These are phyloP conservation scores for Acanthamoeba divionensis DNA, from an alignment of 208 protist species.

Conservation along the genomic window DNA sequence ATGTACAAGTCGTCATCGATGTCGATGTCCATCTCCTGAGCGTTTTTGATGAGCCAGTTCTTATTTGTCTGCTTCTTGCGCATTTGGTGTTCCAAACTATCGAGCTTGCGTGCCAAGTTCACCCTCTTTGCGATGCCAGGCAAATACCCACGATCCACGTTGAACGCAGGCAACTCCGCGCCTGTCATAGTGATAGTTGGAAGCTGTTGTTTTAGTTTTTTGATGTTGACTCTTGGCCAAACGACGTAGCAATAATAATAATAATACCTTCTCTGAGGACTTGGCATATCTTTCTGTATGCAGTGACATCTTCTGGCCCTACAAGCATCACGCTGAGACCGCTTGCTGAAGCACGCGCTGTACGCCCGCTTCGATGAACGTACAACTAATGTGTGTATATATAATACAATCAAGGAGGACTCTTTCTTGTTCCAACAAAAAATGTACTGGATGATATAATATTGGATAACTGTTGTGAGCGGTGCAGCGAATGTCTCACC, in stretches of 20 bases:
- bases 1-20: constrained; percentile 70
- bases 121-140: constrained; percentile 41
- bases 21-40: constrained; percentile 75
- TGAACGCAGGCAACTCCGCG: constrained; percentile 46
- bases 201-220: background rate
- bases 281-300: constrained; percentile 58
- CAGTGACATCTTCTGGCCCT: constrained; percentile 61
- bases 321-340: constrained; percentile 73
- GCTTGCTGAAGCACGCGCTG: constrained; percentile 85
- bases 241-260: background rate
- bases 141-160: constrained; percentile 31
- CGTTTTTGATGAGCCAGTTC: constrained; percentile 64
- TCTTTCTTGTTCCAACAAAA: too few relatives aligned
- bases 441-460: too few relatives aligned
- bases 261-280: constrained; percentile 1
- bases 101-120: constrained; percentile 53
- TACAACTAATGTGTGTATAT: constrained; percentile 81
- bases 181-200: background rate
- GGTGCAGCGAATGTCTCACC: constrained; percentile 54
- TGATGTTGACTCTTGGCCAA: background rate
- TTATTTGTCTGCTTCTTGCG: constrained; percentile 45
- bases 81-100: background rate
- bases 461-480: too few relatives aligned
- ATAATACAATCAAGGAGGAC: background rate
- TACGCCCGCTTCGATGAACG: constrained; percentile 95